These are phyloP conservation scores for Cyberlindnera americana DNA, from an alignment of 805 yeast genomes.

Conservation along the genomic window DNA sequence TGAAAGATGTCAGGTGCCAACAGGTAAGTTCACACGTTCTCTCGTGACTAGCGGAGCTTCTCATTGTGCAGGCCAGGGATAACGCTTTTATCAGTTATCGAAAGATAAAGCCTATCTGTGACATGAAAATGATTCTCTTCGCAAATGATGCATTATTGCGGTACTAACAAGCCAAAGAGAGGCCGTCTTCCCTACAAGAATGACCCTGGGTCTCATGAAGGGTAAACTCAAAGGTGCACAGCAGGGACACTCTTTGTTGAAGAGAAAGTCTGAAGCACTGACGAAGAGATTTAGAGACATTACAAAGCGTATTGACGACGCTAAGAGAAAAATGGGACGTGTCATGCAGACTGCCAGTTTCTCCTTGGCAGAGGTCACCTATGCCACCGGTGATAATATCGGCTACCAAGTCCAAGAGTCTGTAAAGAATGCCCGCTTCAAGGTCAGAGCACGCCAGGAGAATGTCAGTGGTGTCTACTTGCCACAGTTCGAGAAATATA, in stretches of 20 bases:
- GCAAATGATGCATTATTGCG: too few species aligned
- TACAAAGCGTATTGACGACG: constrained; percentile 77
- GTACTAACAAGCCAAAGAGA: constrained; percentile 49
- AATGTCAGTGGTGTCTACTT: constrained; percentile 94
- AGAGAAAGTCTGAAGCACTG: constrained; percentile 94
- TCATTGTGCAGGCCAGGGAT: too few species aligned
- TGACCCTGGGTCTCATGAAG: constrained; percentile 95
- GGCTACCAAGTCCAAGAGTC: constrained; percentile 95
- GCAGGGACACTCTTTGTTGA: constrained; percentile 89
- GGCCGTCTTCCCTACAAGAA: constrained; percentile 95
- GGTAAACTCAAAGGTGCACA: constrained; percentile 95
- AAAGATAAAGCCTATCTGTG: too few species aligned
- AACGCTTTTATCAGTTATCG: too few species aligned
- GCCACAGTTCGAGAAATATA: constrained; percentile 86
- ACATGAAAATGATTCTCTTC: too few species aligned
- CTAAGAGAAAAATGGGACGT: constrained; percentile 95
- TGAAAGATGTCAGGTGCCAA: constrained; percentile 22
- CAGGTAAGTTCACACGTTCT: too few species aligned
- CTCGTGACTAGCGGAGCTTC: too few species aligned
- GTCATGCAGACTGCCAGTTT: constrained; percentile 99
- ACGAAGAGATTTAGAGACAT: constrained; percentile 96
- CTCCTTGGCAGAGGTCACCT: constrained; percentile 93
- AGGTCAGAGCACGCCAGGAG: constrained; percentile 88
- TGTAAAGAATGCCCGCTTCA: constrained; percentile 86
- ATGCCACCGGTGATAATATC: constrained; percentile 96